phyloP scores from a whole-genome alignment of 2,329 filamentous ascomycete species.

The Microsporum canis region DNA sequence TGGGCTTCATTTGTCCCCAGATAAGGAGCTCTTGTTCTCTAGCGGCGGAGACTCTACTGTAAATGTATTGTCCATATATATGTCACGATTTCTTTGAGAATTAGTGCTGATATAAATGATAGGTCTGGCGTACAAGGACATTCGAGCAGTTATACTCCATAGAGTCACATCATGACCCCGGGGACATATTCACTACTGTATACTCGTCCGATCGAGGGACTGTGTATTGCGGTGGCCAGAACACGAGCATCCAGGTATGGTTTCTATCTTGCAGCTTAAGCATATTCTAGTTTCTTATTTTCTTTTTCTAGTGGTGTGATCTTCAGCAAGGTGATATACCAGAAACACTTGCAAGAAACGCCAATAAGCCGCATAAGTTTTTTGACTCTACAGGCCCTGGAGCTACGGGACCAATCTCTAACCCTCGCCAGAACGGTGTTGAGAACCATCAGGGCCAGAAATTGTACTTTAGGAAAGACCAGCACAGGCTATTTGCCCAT shows the following conservation, averaged over 20 bases:
- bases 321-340: slow-evolving; percentile 55
- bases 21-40: slow-evolving; percentile 70
- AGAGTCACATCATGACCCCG: slow-evolving; percentile 86
- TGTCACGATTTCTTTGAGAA: not conserved
- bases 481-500: slow-evolving; percentile 81
- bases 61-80: slow-evolving; percentile 46
- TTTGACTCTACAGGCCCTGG: slow-evolving; percentile 85
- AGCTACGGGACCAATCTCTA: slow-evolving; percentile 64
- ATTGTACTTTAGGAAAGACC: slow-evolving; percentile 68
- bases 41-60: slow-evolving; percentile 88
- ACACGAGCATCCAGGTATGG: slow-evolving; percentile 68
- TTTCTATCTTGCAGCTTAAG: not conserved
- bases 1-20: slow-evolving; percentile 66
- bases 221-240: slow-evolving; percentile 85
- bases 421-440: slow-evolving; percentile 41
- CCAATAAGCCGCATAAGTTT: slow-evolving; percentile 70
- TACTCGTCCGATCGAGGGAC: slow-evolving; percentile 72
- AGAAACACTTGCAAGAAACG: slow-evolving; percentile 57
- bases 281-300: not conserved
- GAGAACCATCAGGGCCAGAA: slow-evolving; percentile 47
- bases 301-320: slow-evolving; percentile 55
- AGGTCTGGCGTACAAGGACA: slow-evolving; percentile 69
- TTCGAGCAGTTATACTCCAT: slow-evolving; percentile 75
- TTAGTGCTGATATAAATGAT: slow-evolving; percentile 10
- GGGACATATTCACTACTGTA: slow-evolving; percentile 89